A percentile compares a stretch with the other conserved stretches of the same genome.
Evolutionary conservation across 306 rosid genomes (phyloP).

Genomic region (Trifolium subterraneum): DNA sequence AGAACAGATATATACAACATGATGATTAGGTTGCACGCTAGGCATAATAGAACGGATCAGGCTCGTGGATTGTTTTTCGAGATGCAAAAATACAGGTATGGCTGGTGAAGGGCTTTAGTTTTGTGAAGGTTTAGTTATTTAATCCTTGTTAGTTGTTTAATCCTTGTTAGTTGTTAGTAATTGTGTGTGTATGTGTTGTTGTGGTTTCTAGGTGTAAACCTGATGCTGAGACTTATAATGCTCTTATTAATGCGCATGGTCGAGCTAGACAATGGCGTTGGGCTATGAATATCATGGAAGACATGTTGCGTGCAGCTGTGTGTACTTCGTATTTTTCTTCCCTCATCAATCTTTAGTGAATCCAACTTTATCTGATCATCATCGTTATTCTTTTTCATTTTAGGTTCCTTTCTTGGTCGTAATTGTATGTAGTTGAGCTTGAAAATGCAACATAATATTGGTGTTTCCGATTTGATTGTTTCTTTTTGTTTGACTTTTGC

Average conservation of each 20-base stretch:
- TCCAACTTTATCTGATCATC: slow-evolving; percentile 56
- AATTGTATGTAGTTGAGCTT: slow-evolving; percentile 27
- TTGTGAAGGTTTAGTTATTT: slow-evolving; percentile 14
- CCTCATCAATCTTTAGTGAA: slow-evolving; percentile 63
- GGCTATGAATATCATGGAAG: slow-evolving; percentile 97
- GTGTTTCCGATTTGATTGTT: neutral
- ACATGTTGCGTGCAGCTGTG: slow-evolving; percentile 97
- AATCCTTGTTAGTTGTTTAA: slow-evolving; percentile 9
- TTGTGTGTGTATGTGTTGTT: slow-evolving; percentile 9
- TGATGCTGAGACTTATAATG: slow-evolving; percentile 86
- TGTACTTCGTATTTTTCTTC: slow-evolving; percentile 77
- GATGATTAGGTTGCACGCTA: slow-evolving; percentile 85
- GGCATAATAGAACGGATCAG: slow-evolving; percentile 78
- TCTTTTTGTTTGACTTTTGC: slow-evolving; percentile 21
- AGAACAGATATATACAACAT: slow-evolving; percentile 86
- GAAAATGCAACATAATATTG: slow-evolving; percentile 10
- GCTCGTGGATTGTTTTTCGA: slow-evolving; percentile 98
- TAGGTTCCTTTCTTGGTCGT: slow-evolving; percentile 35
- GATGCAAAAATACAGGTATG: slow-evolving; percentile 92
- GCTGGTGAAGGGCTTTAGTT: neutral
- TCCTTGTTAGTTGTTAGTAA: slow-evolving; percentile 4
- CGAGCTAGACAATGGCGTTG: slow-evolving; percentile 95
- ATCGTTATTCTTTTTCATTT: slow-evolving; percentile 41
- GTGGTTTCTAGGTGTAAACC: slow-evolving; percentile 82
- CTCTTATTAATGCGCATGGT: slow-evolving; percentile 92